These are phyloP conservation scores for Exsudoporus frostii DNA, from an alignment of 768 basidiomycete species.

Conservation along the genomic window DNA sequence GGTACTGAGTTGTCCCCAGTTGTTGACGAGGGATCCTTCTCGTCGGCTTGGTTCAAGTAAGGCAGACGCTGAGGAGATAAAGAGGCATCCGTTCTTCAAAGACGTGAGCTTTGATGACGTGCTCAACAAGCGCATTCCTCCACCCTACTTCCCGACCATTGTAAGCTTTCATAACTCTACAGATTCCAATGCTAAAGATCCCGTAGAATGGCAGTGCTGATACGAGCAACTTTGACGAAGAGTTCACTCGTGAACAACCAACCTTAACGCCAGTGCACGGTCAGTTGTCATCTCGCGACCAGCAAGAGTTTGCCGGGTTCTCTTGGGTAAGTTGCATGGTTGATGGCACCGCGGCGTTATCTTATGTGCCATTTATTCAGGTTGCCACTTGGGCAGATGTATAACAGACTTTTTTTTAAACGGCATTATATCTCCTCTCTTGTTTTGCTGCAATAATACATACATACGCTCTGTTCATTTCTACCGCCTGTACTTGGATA, in stretches of 20 bases:
- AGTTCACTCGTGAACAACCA: slow-evolving; percentile 95
- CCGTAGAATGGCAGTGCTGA: slow-evolving; percentile 77
- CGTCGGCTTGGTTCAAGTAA: slow-evolving; percentile 91
- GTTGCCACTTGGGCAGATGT: slow-evolving; percentile 59
- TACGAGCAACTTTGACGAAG: slow-evolving; percentile 93
- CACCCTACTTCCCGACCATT: slow-evolving; percentile 96
- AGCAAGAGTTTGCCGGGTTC: slow-evolving; percentile 95
- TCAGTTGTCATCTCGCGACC: slow-evolving; percentile 84
- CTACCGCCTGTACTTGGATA: slow-evolving; percentile 40
- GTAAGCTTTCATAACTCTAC: slow-evolving; percentile 44
- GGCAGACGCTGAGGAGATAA: slow-evolving; percentile 95
- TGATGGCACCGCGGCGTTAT: not conserved
- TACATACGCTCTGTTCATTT: slow-evolving; percentile 24
- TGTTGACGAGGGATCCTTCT: slow-evolving; percentile 86
- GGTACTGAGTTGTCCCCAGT: slow-evolving; percentile 40
- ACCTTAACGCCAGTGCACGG: slow-evolving; percentile 97
- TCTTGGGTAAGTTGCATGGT: slow-evolving; percentile 65
- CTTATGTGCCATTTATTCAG: slow-evolving; percentile 3
- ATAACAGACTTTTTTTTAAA: slow-evolving; percentile 29
- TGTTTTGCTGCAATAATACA: slow-evolving; percentile 35
- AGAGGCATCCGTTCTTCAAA: slow-evolving; percentile 97
- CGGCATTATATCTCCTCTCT: slow-evolving; percentile 27
- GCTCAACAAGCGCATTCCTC: slow-evolving; percentile 94
- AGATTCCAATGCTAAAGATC: slow-evolving; percentile 7
- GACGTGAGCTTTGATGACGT: slow-evolving; percentile 97